Evolutionary conservation across 805 yeast genomes (phyloP).

Genomic region (Wickerhamomyces rabaulensis): DNA sequence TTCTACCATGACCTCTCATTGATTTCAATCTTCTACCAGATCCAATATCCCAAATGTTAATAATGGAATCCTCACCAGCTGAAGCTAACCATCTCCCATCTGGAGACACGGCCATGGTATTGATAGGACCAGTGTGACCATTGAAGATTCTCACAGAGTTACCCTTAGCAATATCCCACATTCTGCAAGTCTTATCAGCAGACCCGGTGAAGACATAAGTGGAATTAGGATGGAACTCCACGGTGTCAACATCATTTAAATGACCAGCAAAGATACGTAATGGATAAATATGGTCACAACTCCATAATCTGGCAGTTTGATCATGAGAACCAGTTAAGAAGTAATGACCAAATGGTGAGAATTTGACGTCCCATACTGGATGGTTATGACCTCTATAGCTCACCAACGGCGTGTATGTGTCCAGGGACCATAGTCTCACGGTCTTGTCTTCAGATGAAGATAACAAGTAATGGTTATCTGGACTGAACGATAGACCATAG

Average conservation of each 20-base stretch:
- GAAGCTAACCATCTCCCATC: slow-evolving; percentile 96
- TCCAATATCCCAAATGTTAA: slow-evolving; percentile 92
- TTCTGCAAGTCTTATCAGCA: slow-evolving; percentile 89
- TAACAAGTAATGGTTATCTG: slow-evolving; percentile 77
- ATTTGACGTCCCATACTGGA: slow-evolving; percentile 96
- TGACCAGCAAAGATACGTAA: slow-evolving; percentile 96
- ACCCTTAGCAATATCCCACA: slow-evolving; percentile 96
- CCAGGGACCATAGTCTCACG: slow-evolving; percentile 89
- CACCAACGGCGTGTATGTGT: slow-evolving; percentile 82
- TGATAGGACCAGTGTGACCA: slow-evolving; percentile 89
- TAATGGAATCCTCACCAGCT: slow-evolving; percentile 88
- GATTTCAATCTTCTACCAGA: slow-evolving; percentile 82
- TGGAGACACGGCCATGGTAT: slow-evolving; percentile 83
- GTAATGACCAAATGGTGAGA: slow-evolving; percentile 93
- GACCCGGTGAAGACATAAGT: slow-evolving; percentile 94
- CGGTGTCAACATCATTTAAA: slow-evolving; percentile 91
- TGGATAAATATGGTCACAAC: slow-evolving; percentile 96
- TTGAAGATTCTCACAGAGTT: slow-evolving; percentile 85
- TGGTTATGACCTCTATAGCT: slow-evolving; percentile 95
- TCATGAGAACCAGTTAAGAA: slow-evolving; percentile 98
- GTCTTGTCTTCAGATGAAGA: slow-evolving; percentile 91
- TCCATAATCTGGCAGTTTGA: slow-evolving; percentile 96
- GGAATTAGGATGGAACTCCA: slow-evolving; percentile 94
- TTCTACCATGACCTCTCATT: slow-evolving; percentile 92
- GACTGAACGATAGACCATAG: slow-evolving; percentile 84